phyloP scores from a whole-genome alignment of 2,329 filamentous ascomycete genomes.

The Fusarium agapanthi region DNA sequence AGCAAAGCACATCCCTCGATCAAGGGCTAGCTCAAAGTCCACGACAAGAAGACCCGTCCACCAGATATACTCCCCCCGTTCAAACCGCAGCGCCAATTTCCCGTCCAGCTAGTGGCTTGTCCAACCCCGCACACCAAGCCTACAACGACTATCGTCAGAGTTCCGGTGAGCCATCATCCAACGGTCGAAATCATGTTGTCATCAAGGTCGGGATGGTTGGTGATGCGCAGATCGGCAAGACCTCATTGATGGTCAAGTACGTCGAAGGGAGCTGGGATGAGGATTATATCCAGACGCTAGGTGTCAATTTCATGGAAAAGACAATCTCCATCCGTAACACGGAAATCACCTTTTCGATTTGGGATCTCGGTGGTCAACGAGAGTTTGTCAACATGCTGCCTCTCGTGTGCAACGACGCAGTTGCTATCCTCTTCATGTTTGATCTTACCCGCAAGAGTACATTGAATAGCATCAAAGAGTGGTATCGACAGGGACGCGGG shows the following conservation, averaged over 20 bases:
- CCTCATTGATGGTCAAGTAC: conserved; percentile 99
- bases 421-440: conserved; percentile 99
- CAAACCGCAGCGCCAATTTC: conserved; percentile 57
- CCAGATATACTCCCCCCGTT: conserved; percentile 58
- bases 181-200: conserved; percentile 78
- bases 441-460: conserved; percentile 98
- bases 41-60: conserved; percentile 53
- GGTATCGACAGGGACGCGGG: conserved; percentile 95
- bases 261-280: conserved; percentile 99
- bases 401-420: conserved; percentile 98
- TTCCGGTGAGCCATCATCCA: conserved; percentile 48
- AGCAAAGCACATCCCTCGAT: conserved; percentile 61
- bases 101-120: conserved; percentile 65
- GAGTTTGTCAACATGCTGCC: conserved; percentile 99
- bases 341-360: conserved; percentile 99
- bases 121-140: conserved; percentile 52
- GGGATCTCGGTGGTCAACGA: conserved; percentile 96
- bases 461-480: conserved; percentile 98
- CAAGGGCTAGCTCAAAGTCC: conserved; percentile 54
- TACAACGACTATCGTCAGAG: conserved; percentile 57
- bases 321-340: conserved; percentile 99
- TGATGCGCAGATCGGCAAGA: conserved; percentile 99
- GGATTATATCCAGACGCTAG: conserved; percentile 98
- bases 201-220: conserved; percentile 99
- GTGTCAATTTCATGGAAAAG: conserved; percentile 99